These are phyloP conservation scores for Colletotrichum musae DNA, from an alignment of 2,329 filamentous ascomycete genomes.

Conservation along the genomic window DNA sequence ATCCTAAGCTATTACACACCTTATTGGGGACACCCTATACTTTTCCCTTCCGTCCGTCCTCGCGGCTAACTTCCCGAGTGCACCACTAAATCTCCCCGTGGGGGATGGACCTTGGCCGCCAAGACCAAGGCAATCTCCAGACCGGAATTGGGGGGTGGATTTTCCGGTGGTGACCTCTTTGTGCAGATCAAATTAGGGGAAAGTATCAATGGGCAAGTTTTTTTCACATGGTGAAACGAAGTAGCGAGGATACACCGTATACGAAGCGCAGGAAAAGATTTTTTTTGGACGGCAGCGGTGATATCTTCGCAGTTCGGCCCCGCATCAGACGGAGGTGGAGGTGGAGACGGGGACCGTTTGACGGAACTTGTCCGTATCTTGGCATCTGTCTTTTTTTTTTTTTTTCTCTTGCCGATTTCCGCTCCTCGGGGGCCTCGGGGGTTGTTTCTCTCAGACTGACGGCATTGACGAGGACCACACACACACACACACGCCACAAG, in stretches of 20 bases:
- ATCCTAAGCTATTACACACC: too few species aligned
- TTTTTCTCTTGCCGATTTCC: background rate
- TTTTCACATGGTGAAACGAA: too few species aligned
- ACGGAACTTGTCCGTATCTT: slow-evolving; percentile 5
- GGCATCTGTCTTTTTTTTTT: background rate
- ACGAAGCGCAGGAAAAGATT: background rate
- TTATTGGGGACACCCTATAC: too few species aligned
- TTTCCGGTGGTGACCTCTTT: too few species aligned
- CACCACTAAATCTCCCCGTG: slow-evolving; percentile 5
- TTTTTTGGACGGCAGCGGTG: background rate
- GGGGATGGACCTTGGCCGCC: background rate
- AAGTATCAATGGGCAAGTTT: background rate
- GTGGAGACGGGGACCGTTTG: background rate
- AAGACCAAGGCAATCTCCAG: too few species aligned
- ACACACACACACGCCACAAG: background rate
- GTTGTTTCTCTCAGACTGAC: background rate
- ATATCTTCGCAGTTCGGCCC: background rate
- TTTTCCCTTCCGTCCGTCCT: background rate
- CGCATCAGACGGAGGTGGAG: background rate
- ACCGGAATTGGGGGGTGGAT: background rate
- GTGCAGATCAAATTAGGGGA: too few species aligned
- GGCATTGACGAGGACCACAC: slow-evolving; percentile 11
- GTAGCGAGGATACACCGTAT: background rate
- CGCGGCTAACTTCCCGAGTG: background rate
- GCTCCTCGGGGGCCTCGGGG: too few species aligned